Evolutionary conservation across 1,284 basidiomycete species (phyloP).

Genomic region (Xerocomus tenax): DNA sequence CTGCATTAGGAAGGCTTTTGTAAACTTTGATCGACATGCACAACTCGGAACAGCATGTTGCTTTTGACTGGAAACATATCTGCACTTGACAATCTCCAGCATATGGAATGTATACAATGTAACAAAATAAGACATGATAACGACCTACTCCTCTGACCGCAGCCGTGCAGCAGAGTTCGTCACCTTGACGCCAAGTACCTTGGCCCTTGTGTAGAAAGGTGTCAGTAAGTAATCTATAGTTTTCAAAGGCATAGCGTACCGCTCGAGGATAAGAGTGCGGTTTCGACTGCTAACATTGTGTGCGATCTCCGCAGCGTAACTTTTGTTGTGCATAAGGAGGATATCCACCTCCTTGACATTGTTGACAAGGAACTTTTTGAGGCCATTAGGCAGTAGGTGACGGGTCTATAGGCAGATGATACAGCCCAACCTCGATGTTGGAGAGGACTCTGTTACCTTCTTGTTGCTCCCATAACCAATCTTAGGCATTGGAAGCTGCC

Average conservation of each 20-base stretch:
- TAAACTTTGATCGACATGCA: no score
- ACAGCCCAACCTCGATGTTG: conserved; percentile 2
- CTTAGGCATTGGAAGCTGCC: conserved; percentile 92
- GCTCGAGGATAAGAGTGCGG: conserved; percentile 86
- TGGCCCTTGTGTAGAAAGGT: conserved; percentile 55
- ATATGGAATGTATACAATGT: conserved; percentile 37
- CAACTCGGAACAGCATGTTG: not conserved
- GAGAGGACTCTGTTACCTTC: conserved; percentile 36
- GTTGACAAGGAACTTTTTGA: conserved; percentile 90
- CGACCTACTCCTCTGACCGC: conserved; percentile 78
- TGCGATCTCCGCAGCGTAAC: conserved; percentile 92
- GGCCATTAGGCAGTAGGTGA: conserved; percentile 87
- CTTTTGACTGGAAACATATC: no score
- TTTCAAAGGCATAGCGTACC: conserved; percentile 40
- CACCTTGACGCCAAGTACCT: conserved; percentile 85
- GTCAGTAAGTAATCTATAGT: not conserved
- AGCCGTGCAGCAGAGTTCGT: conserved; percentile 93
- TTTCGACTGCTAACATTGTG: conserved; percentile 97
- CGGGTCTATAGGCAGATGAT: conserved; percentile 51
- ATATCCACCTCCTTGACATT: conserved; percentile 89
- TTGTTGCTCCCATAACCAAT: conserved; percentile 84
- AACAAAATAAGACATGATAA: conserved; percentile 25
- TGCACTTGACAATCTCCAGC: conserved; percentile 13
- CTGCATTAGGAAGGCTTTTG: conserved; percentile 24
- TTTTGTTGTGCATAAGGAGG: conserved; percentile 96